These are phyloP conservation scores for Tricholoma matsutake DNA, from an alignment of 768 basidiomycete species.

Conservation along the genomic window DNA sequence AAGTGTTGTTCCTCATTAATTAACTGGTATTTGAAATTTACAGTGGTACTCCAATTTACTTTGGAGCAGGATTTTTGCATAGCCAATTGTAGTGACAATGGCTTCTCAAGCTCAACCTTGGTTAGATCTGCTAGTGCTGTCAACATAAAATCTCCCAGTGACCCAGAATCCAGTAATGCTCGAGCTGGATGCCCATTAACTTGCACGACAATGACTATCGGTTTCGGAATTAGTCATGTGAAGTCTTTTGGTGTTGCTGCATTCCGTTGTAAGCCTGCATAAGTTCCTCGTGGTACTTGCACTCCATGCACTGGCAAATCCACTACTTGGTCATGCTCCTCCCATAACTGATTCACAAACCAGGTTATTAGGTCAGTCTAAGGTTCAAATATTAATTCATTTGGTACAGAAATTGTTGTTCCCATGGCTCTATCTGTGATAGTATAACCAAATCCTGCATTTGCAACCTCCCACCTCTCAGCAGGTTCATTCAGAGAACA, in stretches of 20 bases:
- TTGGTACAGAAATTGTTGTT: too few species aligned
- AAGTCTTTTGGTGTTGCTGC: not conserved
- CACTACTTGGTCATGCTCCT: too few species aligned
- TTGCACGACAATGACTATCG: not conserved
- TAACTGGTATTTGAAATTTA: too few species aligned
- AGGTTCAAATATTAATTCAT: too few species aligned
- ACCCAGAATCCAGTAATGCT: constrained; percentile 1
- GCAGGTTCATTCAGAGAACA: too few species aligned
- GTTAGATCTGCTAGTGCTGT: not conserved
- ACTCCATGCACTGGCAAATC: not conserved
- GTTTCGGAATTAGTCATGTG: not conserved
- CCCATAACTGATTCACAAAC: too few species aligned
- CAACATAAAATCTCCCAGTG: not conserved
- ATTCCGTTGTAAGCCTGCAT: not conserved
- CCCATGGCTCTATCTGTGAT: too few species aligned
- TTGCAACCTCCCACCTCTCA: too few species aligned
- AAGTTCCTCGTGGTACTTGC: not conserved
- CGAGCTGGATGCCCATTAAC: not conserved
- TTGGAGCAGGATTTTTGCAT: not conserved
- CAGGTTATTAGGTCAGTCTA: too few species aligned
- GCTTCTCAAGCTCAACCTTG: not conserved
- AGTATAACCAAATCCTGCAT: too few species aligned
- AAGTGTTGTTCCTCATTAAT: constrained; percentile 22
- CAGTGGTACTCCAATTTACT: constrained; percentile 1
- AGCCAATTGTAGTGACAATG: constrained; percentile 4